A percentile compares a stretch with the other conserved stretches of the same genome.
Conservation (phyloP, 108 stramenopile genomes). For the Hondaea fermentalgiana region DNA sequence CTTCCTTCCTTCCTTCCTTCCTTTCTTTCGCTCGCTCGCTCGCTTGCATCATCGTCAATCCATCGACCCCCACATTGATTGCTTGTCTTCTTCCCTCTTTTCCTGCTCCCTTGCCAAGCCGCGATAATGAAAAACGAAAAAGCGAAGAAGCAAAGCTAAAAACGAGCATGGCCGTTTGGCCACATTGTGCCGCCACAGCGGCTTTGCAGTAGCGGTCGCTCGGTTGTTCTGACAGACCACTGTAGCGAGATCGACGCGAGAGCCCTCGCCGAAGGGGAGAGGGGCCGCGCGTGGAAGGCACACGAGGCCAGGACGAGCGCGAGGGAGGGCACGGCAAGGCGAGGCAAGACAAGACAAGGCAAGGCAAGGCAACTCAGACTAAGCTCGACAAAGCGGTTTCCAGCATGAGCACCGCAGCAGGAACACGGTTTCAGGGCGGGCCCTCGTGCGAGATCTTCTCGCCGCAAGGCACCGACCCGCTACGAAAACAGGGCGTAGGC, state of each 20-base stretch:
- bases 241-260: too few species aligned
- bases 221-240: too few species aligned
- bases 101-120: background rate
- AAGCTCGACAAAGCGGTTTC: background rate
- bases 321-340: too few species aligned
- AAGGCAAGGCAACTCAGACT: too few species aligned
- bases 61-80: background rate
- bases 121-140: background rate
- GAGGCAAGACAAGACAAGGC: too few species aligned
- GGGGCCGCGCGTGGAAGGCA: too few species aligned
- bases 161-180: too few species aligned
- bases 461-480: conserved; percentile 12
- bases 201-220: too few species aligned
- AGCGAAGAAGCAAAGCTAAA: too few species aligned
- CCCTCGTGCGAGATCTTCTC: background rate
- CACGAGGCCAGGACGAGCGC: too few species aligned
- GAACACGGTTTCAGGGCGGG: background rate
- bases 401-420: background rate
- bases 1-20: background rate
- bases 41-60: background rate
- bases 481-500: background rate
- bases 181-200: too few species aligned
- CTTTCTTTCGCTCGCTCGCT: background rate
- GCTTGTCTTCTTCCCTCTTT: background rate
- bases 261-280: too few species aligned